Evolutionary conservation across 1,139 yeast genomes (phyloP), one percentile per base, ranked within the genome.

Genomic region (Martiniozyma asiatica): DNA sequence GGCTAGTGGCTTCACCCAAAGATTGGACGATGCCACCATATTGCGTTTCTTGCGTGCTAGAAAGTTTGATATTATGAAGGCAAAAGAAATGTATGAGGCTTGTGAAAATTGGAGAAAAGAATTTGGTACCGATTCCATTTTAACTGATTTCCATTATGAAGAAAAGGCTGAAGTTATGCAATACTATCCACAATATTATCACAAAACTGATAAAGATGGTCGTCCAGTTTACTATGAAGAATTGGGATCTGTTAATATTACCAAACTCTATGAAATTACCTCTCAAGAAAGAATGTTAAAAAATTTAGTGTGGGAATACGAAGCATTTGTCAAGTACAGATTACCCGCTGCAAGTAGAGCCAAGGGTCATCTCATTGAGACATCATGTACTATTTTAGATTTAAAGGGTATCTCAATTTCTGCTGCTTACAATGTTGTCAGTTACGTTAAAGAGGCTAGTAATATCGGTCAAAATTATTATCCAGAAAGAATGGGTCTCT

Each of bases 401-500:
- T 68, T 89, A 54, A 89, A 89, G 63, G 97, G 97, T 15, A 85
- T 89, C 36, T 82, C 95, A 17, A 63, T 89, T 40, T 62, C 78
- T 20, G 62, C 92, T 31, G 94, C 94, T 23, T 73, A 78, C 41
- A 82, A 78, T 54, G 98, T 89, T 28, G 66, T 85, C 45, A 66
- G 78, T 16, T 89, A 87, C 58, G 94, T 89, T 34, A 73, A 77
- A 53, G 95, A 85, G 58, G 96, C 98, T 17, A 81, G 95, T 14
- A 63, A 69, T 47, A 84, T 89, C 50, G 96, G 97, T 40, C 98
- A 89, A 62, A 84, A 89, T 63, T 89, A 80, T 59, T 89, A 89
- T 56, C 98, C 98, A n/a, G 98, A 89, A 65, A 79, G 98, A 60
- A 87, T 89, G 97, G 97, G 98, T 50, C 85, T 84, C 59, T 89